A percentile compares a stretch with the other conserved stretches of the same genome.
Conservation (phyloP, 2,329 filamentous ascomycete species). For the Talaromyces albobiverticillius region DNA sequence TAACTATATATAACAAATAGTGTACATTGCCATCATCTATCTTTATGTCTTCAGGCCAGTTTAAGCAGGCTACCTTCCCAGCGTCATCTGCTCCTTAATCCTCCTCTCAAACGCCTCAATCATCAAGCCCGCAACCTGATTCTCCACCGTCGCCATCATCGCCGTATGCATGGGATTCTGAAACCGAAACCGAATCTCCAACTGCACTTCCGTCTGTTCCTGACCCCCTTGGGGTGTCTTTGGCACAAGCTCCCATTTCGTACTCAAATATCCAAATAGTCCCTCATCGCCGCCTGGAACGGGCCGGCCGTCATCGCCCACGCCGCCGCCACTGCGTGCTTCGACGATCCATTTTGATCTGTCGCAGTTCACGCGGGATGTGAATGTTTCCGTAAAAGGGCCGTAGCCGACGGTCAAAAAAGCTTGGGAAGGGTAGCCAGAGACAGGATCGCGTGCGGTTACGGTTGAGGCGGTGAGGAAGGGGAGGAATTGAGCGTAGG, state of each 20-base stretch:
- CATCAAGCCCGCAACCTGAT: conserved; percentile 83
- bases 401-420: conserved; percentile 84
- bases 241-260: conserved; percentile 41
- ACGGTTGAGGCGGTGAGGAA: conserved; percentile 79
- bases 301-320: conserved; percentile 61
- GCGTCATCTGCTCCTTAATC: conserved; percentile 54
- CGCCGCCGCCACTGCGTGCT: conserved; percentile 53
- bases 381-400: conserved; percentile 78
- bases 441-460: conserved; percentile 64
- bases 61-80: conserved; percentile 5
- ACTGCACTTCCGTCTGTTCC: conserved; percentile 66
- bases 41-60: no score
- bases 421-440: conserved; percentile 64
- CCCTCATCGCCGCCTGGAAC: conserved; percentile 46
- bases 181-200: conserved; percentile 80
- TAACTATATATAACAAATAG: not conserved
- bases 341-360: conserved; percentile 67
- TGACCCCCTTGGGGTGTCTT: conserved; percentile 23
- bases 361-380: conserved; percentile 73
- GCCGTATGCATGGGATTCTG: conserved; percentile 83
- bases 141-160: conserved; percentile 75
- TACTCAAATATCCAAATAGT: conserved; percentile 45
- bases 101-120: conserved; percentile 88
- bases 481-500: conserved; percentile 84
- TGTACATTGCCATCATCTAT: not conserved